These are phyloP conservation scores for Echites panduratus DNA, from an alignment of 257 asterid genomes.

Conservation along the genomic window DNA sequence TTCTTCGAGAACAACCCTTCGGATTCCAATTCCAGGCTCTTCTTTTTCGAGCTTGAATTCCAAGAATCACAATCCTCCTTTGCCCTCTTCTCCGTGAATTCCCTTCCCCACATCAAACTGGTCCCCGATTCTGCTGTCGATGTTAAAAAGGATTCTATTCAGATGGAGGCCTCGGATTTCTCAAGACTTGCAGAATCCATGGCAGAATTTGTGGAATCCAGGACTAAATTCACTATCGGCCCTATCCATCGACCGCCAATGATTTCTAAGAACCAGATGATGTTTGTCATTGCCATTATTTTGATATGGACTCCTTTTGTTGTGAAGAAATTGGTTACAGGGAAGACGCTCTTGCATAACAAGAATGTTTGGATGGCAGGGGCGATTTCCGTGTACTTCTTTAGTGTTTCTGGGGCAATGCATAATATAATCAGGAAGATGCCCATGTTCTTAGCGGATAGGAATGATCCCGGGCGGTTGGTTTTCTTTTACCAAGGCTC, in stretches of 20 bases:
- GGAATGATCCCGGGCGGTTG: conserved; percentile 59
- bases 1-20: conserved; percentile 52
- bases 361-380: conserved; percentile 79
- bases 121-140: conserved; percentile 55
- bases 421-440: conserved; percentile 85
- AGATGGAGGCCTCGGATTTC: conserved; percentile 68
- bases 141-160: conserved; percentile 44
- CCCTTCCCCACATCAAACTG: conserved; percentile 79
- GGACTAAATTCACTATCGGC: conserved; percentile 41
- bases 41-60: conserved; percentile 70
- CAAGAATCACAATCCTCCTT: conserved; percentile 64
- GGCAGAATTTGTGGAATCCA: conserved; percentile 67
- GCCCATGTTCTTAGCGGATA: conserved; percentile 73
- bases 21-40: conserved; percentile 26
- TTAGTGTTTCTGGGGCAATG: conserved; percentile 94
- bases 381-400: conserved; percentile 76
- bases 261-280: conserved; percentile 53
- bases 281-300: conserved; percentile 31
- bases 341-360: conserved; percentile 60
- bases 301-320: conserved; percentile 54
- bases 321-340: conserved; percentile 47
- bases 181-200: conserved; percentile 74
- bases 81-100: conserved; percentile 48
- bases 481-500: conserved; percentile 81
- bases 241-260: conserved; percentile 57